Evolutionary conservation across 2,329 filamentous ascomycete species (phyloP).

Genomic region (Fusarium incarnatum): DNA sequence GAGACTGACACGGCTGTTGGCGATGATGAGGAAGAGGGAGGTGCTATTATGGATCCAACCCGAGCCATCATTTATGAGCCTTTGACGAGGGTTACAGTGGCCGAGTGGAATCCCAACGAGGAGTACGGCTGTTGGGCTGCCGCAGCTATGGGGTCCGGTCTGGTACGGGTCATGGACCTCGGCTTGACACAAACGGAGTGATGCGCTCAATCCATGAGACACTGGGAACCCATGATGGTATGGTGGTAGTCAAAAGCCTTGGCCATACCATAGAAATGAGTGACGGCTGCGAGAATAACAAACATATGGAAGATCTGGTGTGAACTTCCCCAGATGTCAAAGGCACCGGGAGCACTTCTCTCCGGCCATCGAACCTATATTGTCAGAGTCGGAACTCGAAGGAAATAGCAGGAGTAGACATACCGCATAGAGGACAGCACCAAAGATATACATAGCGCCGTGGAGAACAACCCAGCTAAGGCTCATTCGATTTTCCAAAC

Average conservation of each 20-base stretch:
- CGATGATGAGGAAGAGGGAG: constrained; percentile 51
- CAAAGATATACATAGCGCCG: constrained; percentile 85
- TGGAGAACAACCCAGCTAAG: constrained; percentile 84
- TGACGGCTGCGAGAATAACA: constrained; percentile 83
- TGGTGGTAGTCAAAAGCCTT: constrained; percentile 91
- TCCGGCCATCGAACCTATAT: constrained; percentile 82
- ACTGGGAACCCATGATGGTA: constrained; percentile 65
- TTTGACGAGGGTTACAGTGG: constrained; percentile 68
- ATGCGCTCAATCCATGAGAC: constrained; percentile 48
- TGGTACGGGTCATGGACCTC: constrained; percentile 75
- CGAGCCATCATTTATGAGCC: constrained; percentile 70
- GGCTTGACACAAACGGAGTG: constrained; percentile 58
- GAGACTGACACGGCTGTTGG: constrained; percentile 50
- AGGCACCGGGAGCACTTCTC: constrained; percentile 78
- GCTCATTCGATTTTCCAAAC: constrained; percentile 79
- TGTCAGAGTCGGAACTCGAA: constrained; percentile 8
- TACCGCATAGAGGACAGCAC: constrained; percentile 87
- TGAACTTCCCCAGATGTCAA: constrained; percentile 92
- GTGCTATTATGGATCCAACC: constrained; percentile 52
- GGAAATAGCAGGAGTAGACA: constrained; percentile 49
- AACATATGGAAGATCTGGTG: constrained; percentile 97
- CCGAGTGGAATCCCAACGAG: constrained; percentile 76
- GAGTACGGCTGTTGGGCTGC: constrained; percentile 76
- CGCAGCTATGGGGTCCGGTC: constrained; percentile 72
- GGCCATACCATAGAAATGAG: constrained; percentile 83